Evolutionary conservation across 345 rosid genomes (phyloP).

Genomic region (Lagerstroemia speciosa): DNA sequence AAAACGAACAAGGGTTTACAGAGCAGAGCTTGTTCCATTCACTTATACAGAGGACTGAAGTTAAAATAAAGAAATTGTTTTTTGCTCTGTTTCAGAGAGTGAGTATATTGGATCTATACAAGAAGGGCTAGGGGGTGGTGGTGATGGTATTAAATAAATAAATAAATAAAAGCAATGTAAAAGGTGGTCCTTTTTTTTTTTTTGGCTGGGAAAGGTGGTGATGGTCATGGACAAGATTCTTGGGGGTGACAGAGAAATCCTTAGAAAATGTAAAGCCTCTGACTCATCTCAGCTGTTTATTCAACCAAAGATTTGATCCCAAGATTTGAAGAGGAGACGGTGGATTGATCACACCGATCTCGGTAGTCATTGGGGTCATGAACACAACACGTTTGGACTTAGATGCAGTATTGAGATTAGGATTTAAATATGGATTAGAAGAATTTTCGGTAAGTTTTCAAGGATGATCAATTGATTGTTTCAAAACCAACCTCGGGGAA

Average conservation of each 20-base stretch:
- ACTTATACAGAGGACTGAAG: conserved; percentile 9
- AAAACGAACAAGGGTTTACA: conserved; percentile 28
- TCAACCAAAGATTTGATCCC: conserved; percentile 14
- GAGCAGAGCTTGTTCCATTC: conserved; percentile 27
- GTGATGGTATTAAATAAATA: background rate
- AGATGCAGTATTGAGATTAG: background rate
- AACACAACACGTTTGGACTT: background rate
- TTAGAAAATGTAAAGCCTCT: background rate
- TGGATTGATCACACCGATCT: conserved; percentile 8
- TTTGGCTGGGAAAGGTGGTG: background rate
- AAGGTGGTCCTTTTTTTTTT: background rate
- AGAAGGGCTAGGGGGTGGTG: conserved; percentile 11
- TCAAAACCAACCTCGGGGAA: background rate
- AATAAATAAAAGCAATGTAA: background rate
- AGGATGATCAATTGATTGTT: background rate
- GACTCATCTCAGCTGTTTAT: background rate
- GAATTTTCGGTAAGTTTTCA: background rate
- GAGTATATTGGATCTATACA: conserved; percentile 51
- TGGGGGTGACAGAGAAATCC: conserved; percentile 27
- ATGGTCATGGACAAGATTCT: conserved; percentile 37
- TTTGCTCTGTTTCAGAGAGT: conserved; percentile 14
- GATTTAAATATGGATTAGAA: background rate
- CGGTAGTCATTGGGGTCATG: background rate
- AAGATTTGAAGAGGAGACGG: conserved; percentile 12
- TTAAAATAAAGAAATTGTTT: conserved; percentile 6